Conservation (phyloP, 2,329 filamentous ascomycete species). For the Monosporascus sp. region DNA sequence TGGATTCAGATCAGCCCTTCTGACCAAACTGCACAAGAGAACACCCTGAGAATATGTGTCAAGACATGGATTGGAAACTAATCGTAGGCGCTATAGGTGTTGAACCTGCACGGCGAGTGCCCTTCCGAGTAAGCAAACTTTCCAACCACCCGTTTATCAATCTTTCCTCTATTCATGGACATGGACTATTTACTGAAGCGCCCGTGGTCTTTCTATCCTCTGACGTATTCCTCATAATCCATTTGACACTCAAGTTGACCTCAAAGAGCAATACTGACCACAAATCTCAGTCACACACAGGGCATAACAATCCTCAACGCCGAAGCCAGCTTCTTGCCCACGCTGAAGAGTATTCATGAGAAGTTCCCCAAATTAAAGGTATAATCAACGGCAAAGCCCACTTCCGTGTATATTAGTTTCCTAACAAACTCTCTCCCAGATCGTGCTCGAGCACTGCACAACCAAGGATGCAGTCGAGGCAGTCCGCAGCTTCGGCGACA, state of each 20-base stretch:
- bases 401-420: too few relatives aligned
- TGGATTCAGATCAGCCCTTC: not conserved
- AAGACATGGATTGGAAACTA: too few relatives aligned
- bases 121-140: constrained; percentile 33
- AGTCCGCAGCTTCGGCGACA: constrained; percentile 55
- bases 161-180: not conserved
- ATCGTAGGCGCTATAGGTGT: constrained; percentile 26
- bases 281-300: constrained; percentile 7
- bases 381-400: constrained; percentile 24
- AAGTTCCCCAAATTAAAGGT: constrained; percentile 34
- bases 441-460: constrained; percentile 58
- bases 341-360: constrained; percentile 51
- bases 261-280: not conserved
- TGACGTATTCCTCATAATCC: too few relatives aligned
- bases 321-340: constrained; percentile 61
- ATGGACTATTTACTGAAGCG: too few relatives aligned
- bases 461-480: constrained; percentile 57
- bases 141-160: not conserved
- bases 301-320: constrained; percentile 49
- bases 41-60: too few relatives aligned
- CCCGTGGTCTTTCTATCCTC: too few relatives aligned
- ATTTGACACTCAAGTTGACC: too few relatives aligned
- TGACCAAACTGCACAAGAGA: not conserved
- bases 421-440: constrained; percentile 3
- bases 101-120: constrained; percentile 63